Percentiles rank a stretch among this genome's conserved stretches.
phyloP scores from a whole-genome alignment of 495 filamentous ascomycete species.

The Copromyces sp. region DNA sequence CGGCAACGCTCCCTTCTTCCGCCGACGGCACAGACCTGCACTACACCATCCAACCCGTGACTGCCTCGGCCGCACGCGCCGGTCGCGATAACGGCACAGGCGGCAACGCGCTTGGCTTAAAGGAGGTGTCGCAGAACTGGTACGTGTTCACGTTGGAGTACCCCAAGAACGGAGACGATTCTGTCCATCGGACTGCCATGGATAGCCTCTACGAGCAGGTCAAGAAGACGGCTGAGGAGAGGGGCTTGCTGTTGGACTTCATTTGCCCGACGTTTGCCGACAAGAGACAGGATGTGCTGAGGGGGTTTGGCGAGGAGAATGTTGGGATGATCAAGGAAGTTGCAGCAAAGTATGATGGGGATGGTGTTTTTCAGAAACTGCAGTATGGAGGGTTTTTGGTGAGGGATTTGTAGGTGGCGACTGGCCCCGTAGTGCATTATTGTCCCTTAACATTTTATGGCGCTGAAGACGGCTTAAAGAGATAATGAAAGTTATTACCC shows the following conservation, averaged over 20 bases:
- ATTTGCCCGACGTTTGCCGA: conserved; percentile 34
- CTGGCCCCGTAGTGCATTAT: neutral
- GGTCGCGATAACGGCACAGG: conserved; percentile 31
- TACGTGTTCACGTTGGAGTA: conserved; percentile 8
- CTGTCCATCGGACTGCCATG: neutral
- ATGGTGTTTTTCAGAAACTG: conserved; percentile 38
- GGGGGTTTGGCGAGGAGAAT: conserved; percentile 39
- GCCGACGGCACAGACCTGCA: conserved; percentile 11
- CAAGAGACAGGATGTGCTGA: conserved; percentile 31
- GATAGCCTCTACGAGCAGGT: neutral
- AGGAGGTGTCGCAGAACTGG: conserved; percentile 22
- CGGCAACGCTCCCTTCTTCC: conserved; percentile 10
- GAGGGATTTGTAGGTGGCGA: neutral
- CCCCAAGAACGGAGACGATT: neutral
- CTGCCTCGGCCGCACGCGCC: conserved; percentile 30
- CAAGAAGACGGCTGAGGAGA: conserved; percentile 15
- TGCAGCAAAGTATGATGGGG: conserved; percentile 39
- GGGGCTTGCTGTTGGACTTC: conserved; percentile 15
- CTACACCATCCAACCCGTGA: conserved; percentile 36
- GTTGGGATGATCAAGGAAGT: conserved; percentile 25
- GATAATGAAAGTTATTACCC: neutral
- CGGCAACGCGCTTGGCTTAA: conserved; percentile 45
- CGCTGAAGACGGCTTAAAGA: rapidly evolving
- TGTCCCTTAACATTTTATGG: neutral
- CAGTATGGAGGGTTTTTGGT: conserved; percentile 24